These are phyloP conservation scores for Asclepias syriaca DNA, from an alignment of 257 asterid species.

Conservation along the genomic window DNA sequence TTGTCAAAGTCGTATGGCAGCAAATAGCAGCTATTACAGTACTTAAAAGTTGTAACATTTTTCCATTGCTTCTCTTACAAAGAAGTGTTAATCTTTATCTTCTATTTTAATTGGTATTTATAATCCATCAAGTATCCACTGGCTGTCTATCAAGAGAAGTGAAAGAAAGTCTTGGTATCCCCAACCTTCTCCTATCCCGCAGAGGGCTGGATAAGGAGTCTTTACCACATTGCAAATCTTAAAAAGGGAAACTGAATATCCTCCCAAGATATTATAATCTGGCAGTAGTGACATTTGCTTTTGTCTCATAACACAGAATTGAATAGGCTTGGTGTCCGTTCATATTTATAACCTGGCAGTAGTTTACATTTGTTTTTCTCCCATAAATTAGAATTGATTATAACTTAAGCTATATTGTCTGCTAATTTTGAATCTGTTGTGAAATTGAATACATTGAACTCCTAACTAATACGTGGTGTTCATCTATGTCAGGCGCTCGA, in stretches of 20 bases:
- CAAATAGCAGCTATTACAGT: neutral
- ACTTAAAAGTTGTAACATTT: neutral
- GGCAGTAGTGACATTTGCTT: neutral
- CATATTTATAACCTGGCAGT: neutral
- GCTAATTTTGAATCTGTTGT: neutral
- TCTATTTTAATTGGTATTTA: neutral
- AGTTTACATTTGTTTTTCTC: neutral
- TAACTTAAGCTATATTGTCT: neutral
- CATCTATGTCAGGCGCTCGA: constrained; percentile 37
- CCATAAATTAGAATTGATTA: neutral
- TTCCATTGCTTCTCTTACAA: neutral
- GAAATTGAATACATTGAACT: neutral
- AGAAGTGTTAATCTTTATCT: neutral
- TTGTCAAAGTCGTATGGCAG: neutral
- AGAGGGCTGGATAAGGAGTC: too few species aligned
- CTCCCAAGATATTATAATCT: too few species aligned
- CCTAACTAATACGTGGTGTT: neutral
- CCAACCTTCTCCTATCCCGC: too few species aligned
- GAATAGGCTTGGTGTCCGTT: neutral
- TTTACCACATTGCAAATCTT: neutral
- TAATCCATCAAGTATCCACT: neutral
- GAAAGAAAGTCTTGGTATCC: neutral
- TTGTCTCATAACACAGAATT: neutral
- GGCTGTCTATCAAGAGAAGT: neutral
- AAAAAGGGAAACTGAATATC: neutral